Percentiles rank a stretch among this genome's conserved stretches.
Conservation (phyloP, 23 red algal species). For the Chondrus crispus region DNA sequence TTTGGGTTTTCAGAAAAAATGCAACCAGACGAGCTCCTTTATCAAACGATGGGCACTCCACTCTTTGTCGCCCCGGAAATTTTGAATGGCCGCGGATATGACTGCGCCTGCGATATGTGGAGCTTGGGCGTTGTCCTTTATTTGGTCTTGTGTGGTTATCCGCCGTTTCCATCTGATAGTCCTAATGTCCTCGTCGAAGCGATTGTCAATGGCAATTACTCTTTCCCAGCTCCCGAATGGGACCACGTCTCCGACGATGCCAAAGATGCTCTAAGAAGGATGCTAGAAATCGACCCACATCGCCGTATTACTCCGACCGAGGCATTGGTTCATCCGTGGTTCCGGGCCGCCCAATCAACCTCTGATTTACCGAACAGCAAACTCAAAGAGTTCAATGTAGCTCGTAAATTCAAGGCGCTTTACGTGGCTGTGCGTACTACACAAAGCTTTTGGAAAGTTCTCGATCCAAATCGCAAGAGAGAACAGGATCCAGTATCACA, state of each 20-base stretch:
- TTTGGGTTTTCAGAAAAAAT: constrained; percentile 80
- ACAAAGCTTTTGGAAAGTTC: constrained; percentile 12
- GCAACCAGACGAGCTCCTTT: constrained; percentile 53
- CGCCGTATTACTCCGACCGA: constrained; percentile 67
- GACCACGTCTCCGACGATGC: constrained; percentile 74
- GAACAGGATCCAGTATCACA: not conserved
- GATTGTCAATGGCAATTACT: constrained; percentile 74
- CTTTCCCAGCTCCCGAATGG: constrained; percentile 84
- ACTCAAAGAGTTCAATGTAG: constrained; percentile 53
- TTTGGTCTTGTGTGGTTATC: constrained; percentile 81
- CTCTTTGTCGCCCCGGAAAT: constrained; percentile 91
- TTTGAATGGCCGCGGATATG: constrained; percentile 72
- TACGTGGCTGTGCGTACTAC: constrained; percentile 54
- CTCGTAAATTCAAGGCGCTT: constrained; percentile 43
- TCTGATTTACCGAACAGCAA: constrained; percentile 36
- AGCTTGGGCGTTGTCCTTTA: constrained; percentile 86
- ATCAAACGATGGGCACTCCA: constrained; percentile 79
- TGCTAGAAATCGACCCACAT: constrained; percentile 83
- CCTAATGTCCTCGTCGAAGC: constrained; percentile 46
- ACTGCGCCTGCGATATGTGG: constrained; percentile 89
- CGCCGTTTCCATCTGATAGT: constrained; percentile 74
- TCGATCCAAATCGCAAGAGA: not conserved
- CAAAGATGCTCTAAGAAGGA: constrained; percentile 42
- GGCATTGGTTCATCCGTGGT: constrained; percentile 85
- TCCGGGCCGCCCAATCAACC: constrained; percentile 37